Percentiles rank a stretch among this genome's conserved stretches.
Conservation (phyloP, 2,329 filamentous ascomycete genomes). For the Fonsecaea erecta region DNA sequence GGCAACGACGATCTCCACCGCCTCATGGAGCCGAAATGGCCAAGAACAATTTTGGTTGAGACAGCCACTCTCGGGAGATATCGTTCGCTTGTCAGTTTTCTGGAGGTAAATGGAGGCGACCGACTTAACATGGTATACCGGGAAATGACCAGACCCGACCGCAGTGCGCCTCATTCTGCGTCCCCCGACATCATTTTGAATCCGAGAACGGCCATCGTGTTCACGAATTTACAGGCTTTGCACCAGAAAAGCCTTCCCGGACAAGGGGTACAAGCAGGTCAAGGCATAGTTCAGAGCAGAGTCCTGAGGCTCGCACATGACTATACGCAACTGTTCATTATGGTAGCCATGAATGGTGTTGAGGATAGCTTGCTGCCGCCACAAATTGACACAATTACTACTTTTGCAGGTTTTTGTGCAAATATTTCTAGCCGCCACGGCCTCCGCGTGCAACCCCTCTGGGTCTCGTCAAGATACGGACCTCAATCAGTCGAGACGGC, state of each 20-base stretch:
- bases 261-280: slow-evolving; percentile 46
- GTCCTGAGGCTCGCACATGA: slow-evolving; percentile 59
- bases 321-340: slow-evolving; percentile 70
- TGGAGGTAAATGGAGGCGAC: slow-evolving; percentile 22
- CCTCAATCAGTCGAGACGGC: neutral
- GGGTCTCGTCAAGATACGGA: slow-evolving; percentile 12
- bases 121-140: slow-evolving; percentile 37
- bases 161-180: slow-evolving; percentile 54
- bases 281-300: slow-evolving; percentile 59
- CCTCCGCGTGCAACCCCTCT: slow-evolving; percentile 24
- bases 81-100: slow-evolving; percentile 19
- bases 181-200: slow-evolving; percentile 71
- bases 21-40: slow-evolving; percentile 8
- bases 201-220: slow-evolving; percentile 68
- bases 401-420: slow-evolving; percentile 41
- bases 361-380: neutral
- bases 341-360: slow-evolving; percentile 58
- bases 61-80: slow-evolving; percentile 23
- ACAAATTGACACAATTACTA: slow-evolving; percentile 24
- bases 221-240: slow-evolving; percentile 72
- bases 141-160: slow-evolving; percentile 27
- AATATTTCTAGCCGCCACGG: slow-evolving; percentile 9
- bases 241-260: slow-evolving; percentile 74
- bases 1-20: neutral
- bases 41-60: slow-evolving; percentile 30